These are phyloP conservation scores for Naganishia friedmannii DNA, from an alignment of 768 basidiomycete genomes.

Conservation along the genomic window DNA sequence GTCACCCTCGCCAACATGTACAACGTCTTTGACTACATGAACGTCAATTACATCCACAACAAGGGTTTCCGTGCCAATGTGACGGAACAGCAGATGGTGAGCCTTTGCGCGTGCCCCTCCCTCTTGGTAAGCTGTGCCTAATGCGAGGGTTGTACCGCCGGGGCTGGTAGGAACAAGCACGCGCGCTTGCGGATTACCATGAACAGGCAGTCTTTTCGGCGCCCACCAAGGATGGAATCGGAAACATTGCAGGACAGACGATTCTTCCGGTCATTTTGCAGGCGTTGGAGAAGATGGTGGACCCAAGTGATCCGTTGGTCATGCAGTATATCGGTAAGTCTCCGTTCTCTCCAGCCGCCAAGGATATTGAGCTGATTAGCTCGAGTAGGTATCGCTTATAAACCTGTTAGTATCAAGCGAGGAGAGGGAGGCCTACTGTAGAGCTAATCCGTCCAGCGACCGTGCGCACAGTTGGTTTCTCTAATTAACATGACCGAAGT, in stretches of 20 bases:
- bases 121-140: not conserved
- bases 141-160: not conserved
- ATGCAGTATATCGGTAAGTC: constrained; percentile 65
- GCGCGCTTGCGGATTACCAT: constrained; percentile 72
- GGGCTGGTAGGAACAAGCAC: constrained; percentile 66
- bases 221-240: constrained; percentile 63
- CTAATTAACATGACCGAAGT: constrained; percentile 76
- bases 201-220: constrained; percentile 68
- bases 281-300: constrained; percentile 73
- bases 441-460: not conserved
- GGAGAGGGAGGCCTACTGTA: too few relatives aligned
- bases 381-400: constrained; percentile 64
- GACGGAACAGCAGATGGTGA: constrained; percentile 25
- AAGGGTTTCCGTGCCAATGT: constrained; percentile 66
- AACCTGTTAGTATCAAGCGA: constrained; percentile 55
- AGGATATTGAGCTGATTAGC: not conserved
- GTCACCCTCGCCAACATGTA: constrained; percentile 38
- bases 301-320: constrained; percentile 73
- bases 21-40: constrained; percentile 68
- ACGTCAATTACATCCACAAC: constrained; percentile 70
- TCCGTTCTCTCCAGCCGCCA: not conserved
- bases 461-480: constrained; percentile 63
- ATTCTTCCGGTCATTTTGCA: constrained; percentile 68
- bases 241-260: constrained; percentile 80
- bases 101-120: not conserved